Conservation (phyloP, 78 protist species). For the Neovahlkampfia damariscottae region DNA sequence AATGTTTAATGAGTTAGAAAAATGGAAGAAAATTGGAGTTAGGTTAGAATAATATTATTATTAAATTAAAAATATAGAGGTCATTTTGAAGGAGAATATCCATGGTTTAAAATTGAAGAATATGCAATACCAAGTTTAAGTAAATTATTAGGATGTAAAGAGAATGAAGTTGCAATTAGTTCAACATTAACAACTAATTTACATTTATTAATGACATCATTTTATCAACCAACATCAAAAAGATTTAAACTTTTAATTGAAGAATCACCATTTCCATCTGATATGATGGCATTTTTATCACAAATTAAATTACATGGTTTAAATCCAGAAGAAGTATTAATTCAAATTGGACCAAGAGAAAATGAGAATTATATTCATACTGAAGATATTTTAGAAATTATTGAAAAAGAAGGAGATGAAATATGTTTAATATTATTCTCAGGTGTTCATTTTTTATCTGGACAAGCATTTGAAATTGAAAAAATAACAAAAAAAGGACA, state of each 20-base stretch:
- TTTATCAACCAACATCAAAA: conserved; percentile 64
- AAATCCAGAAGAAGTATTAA: conserved; percentile 39
- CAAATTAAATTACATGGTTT: conserved; percentile 49
- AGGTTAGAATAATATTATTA: too few species aligned
- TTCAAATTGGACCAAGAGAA: conserved; percentile 34
- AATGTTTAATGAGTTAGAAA: conserved; percentile 34
- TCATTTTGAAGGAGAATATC: conserved; percentile 40
- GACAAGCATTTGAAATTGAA: conserved; percentile 63
- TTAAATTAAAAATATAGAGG: too few species aligned
- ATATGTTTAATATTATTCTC: conserved; percentile 21
- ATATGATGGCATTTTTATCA: conserved; percentile 58
- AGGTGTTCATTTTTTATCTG: conserved; percentile 62
- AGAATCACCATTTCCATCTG: conserved; percentile 82
- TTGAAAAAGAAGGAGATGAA: conserved; percentile 39
- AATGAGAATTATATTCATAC: conserved; percentile 38
- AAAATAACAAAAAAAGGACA: conserved; percentile 56
- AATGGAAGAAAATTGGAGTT: conserved; percentile 36
- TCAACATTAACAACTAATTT: conserved; percentile 77
- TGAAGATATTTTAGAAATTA: conserved; percentile 30
- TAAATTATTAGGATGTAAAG: conserved; percentile 28
- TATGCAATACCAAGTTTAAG: conserved; percentile 17
- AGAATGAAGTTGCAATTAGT: conserved; percentile 63
- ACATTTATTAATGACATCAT: conserved; percentile 64
- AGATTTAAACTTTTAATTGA: conserved; percentile 73
- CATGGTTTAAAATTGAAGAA: conserved; percentile 72